These are phyloP conservation scores for Fusarium sp. DNA, from an alignment of 2,329 filamentous ascomycete species.

Conservation along the genomic window DNA sequence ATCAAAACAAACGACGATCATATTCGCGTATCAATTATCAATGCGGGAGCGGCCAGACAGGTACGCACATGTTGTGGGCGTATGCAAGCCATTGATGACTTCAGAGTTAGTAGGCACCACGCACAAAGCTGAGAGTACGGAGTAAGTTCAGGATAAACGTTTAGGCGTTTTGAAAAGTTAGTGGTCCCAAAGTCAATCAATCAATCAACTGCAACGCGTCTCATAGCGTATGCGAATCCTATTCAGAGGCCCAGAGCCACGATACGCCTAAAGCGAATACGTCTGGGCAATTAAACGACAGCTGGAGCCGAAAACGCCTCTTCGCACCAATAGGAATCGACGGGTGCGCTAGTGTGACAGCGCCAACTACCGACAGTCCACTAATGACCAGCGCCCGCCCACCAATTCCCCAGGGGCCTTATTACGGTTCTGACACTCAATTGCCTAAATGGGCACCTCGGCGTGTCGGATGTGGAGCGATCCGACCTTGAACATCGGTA, in stretches of 20 bases:
- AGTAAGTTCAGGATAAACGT: neutral
- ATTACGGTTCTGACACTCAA: slow-evolving; percentile 1
- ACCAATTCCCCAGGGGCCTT: neutral
- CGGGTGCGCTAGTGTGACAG: neutral
- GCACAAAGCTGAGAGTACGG: too few relatives aligned
- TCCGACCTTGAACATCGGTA: neutral
- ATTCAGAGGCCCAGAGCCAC: neutral
- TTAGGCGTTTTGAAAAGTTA: neutral
- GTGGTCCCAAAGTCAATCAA: neutral
- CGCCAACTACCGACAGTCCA: slow-evolving; percentile 9
- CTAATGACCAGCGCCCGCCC: slow-evolving; percentile 1
- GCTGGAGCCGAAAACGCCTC: neutral
- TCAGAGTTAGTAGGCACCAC: neutral
- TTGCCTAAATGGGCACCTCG: slow-evolving; percentile 14
- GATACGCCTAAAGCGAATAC: slow-evolving; percentile 1
- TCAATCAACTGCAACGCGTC: neutral
- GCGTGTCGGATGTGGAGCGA: slow-evolving; percentile 4
- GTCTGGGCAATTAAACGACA: neutral
- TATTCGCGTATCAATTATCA: neutral
- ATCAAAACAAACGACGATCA: neutral
- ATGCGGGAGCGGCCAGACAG: neutral
- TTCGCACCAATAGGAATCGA: neutral
- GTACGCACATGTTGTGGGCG: too few relatives aligned
- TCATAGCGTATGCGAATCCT: neutral
- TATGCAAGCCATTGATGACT: neutral